phyloP scores from a whole-genome alignment of 2,329 filamentous ascomycete species.

The Gnomoniopsis sp. region DNA sequence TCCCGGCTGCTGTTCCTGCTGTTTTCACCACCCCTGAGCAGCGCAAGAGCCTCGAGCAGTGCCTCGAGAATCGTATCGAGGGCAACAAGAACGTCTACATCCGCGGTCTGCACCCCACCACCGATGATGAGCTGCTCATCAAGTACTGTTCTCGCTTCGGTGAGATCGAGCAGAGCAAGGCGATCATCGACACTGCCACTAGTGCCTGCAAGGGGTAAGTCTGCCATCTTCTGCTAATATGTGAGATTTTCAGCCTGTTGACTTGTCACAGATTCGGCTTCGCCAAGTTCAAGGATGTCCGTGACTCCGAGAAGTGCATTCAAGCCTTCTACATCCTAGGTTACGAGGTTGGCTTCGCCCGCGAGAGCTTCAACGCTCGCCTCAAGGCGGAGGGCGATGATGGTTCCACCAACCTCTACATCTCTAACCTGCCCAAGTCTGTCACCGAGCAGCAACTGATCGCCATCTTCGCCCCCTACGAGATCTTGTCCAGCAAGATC shows the following conservation, averaged over 20 bases:
- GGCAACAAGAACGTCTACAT: slow-evolving; percentile 99
- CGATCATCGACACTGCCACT: slow-evolving; percentile 92
- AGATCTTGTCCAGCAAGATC: slow-evolving; percentile 91
- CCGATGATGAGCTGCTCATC: slow-evolving; percentile 84
- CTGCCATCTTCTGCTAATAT: not conserved
- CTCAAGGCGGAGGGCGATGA: slow-evolving; percentile 95
- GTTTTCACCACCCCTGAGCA: slow-evolving; percentile 81
- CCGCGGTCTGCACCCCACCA: slow-evolving; percentile 90
- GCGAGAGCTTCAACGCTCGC: slow-evolving; percentile 96
- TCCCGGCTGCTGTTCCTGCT: slow-evolving; percentile 86
- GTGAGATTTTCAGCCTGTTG: slow-evolving; percentile 23
- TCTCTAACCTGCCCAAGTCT: slow-evolving; percentile 90
- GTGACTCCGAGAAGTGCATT: slow-evolving; percentile 92
- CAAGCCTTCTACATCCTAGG: slow-evolving; percentile 90
- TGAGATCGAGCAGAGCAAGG: slow-evolving; percentile 93
- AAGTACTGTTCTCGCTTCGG: slow-evolving; percentile 85
- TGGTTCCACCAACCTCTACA: slow-evolving; percentile 90
- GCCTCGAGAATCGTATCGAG: slow-evolving; percentile 83
- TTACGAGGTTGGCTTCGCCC: slow-evolving; percentile 96
- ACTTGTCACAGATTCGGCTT: slow-evolving; percentile 76
- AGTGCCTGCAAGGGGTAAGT: slow-evolving; percentile 92
- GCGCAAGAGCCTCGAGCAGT: slow-evolving; percentile 88
- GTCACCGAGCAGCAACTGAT: slow-evolving; percentile 83
- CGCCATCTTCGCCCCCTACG: slow-evolving; percentile 74
- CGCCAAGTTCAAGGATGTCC: slow-evolving; percentile 86